These are phyloP conservation scores for Fusarium aywerte DNA, from an alignment of 2,329 filamentous ascomycete genomes.

Conservation along the genomic window DNA sequence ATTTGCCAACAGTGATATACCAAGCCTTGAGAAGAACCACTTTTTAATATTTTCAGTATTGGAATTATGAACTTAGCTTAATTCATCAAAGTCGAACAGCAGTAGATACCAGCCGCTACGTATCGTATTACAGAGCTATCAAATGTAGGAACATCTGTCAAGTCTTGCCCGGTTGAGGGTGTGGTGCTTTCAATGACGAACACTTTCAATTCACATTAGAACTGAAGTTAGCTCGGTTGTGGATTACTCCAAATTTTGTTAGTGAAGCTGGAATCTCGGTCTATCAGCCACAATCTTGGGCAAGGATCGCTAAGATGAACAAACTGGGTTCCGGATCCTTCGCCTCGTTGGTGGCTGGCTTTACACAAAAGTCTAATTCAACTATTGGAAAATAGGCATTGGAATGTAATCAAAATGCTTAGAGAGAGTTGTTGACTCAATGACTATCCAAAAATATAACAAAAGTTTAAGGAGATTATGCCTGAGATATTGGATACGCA, in stretches of 20 bases:
- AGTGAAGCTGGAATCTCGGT: background rate
- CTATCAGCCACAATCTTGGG: background rate
- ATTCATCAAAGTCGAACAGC: background rate
- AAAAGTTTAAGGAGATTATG: background rate
- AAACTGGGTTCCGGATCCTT: background rate
- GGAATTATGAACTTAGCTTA: background rate
- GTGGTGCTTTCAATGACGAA: background rate
- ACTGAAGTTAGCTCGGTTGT: background rate
- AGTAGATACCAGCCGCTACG: too few relatives aligned
- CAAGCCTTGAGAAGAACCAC: too few relatives aligned
- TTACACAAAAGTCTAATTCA: background rate
- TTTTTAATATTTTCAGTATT: background rate
- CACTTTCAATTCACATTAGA: background rate
- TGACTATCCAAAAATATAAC: background rate
- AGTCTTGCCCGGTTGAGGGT: too few relatives aligned
- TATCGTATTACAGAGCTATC: too few relatives aligned
- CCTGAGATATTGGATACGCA: too few relatives aligned
- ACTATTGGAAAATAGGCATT: background rate
- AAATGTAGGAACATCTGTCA: background rate
- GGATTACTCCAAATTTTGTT: background rate
- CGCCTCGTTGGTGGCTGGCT: background rate
- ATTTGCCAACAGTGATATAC: background rate
- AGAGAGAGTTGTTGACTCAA: background rate
- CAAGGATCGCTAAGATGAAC: background rate
- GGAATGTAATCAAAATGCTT: background rate